Base-by-base conservation (phyloP, 768 basidiomycete genomes). In the Inosperma sp. region DNA sequence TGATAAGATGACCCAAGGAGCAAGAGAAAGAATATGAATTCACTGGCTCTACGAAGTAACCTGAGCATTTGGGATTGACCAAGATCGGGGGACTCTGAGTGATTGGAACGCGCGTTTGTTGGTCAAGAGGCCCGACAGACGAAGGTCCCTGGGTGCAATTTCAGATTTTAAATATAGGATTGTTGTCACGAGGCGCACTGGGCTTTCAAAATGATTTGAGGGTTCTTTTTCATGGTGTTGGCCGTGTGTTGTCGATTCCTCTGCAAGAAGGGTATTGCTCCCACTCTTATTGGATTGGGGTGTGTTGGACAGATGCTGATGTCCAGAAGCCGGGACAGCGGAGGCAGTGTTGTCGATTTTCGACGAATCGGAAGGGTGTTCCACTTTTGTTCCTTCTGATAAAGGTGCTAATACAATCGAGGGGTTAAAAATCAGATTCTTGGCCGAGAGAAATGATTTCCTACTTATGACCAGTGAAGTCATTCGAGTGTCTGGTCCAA, bases 1-100 rank as follows among this genome's bases (percentile, higher is more conserved):
- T 19, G 14, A 46, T 8, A 45, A 16, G 7, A 27, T 31, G 9
- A 41, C 47, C 30, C 7, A 26, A 23, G 14, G 22, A 23, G 22
- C 47, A 39, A 39, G 13, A 27, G 26, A 25, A 34, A 52, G 5
- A 31, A 22, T 10, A 8, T 48, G 19, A 54, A 13, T 10, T 7
- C 60, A 96, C 92, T 27, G 93, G 93, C 65, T 98, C 95, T 37
- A 97, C 82, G 62, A 97, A 98, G 67, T 99, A 99, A 7, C 93
- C 94, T 1, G 93, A 95, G 67, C 96, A 98, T 59, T 85, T 84
- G 12, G 86, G 73, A 61, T 93, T 90, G 29, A 76, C 68, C 40
- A 94, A 65, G 30, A 88, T 86, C 3, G 88, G 86, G 2, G 80
- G 75, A 49, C 82, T 83, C 42, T 37, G 65, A 7, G 40, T 3